Percentiles rank a stretch among this genome's conserved stretches.
phyloP scores from a whole-genome alignment of 768 basidiomycete genomes.

The Tylopilus sp. region DNA sequence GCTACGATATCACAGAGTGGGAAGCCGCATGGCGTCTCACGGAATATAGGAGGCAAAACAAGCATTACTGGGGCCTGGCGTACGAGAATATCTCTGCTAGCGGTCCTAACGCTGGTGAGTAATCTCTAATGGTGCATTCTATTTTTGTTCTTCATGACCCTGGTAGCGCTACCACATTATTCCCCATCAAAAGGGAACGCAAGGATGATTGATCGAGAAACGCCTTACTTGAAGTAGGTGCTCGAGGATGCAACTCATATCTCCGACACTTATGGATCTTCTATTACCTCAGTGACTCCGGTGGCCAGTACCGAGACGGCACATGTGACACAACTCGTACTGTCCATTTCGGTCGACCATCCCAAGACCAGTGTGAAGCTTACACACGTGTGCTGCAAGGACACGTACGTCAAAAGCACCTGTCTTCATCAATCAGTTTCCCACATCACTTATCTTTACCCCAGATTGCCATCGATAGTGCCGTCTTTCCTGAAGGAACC shows the following conservation, averaged over 20 bases:
- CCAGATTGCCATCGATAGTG: conserved; percentile 87
- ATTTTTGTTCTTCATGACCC: neutral
- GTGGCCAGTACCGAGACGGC: conserved; percentile 86
- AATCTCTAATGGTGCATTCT: neutral
- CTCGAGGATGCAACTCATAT: conserved; percentile 7
- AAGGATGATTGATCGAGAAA: conserved; percentile 68
- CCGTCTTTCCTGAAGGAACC: conserved; percentile 89
- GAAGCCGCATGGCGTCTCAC: conserved; percentile 84
- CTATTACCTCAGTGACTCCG: conserved; percentile 68
- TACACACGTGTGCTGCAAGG: conserved; percentile 96
- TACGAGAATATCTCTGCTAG: conserved; percentile 89
- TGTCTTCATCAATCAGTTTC: conserved; percentile 13
- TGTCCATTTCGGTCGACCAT: conserved; percentile 83
- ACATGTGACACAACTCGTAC: conserved; percentile 86
- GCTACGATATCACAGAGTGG: conserved; percentile 87
- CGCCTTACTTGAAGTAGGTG: conserved; percentile 86
- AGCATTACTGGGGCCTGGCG: conserved; percentile 79
- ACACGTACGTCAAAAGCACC: conserved; percentile 60
- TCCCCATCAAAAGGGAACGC: conserved; percentile 66
- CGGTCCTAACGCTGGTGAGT: conserved; percentile 78
- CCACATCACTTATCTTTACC: conserved; percentile 17
- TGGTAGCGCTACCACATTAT: conserved; percentile 86
- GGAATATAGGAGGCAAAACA: conserved; percentile 66
- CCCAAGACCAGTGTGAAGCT: conserved; percentile 82
- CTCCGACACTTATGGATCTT: conserved; percentile 13